phyloP scores from a whole-genome alignment of 371 early-diverging fungal genomes.

The Chytridium lagenaria region DNA sequence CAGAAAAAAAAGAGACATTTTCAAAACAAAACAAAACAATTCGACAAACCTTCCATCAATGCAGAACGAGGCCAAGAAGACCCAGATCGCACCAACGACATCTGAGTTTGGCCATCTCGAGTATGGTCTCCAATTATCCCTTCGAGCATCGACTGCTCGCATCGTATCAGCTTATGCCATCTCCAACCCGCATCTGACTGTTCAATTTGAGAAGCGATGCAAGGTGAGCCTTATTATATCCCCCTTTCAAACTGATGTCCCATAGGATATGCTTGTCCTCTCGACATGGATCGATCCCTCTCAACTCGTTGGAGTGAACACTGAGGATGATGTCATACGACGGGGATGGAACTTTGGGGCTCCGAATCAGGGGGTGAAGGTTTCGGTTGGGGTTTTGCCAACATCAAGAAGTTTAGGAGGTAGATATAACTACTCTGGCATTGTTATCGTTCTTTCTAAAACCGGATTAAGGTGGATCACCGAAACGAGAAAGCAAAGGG shows the following conservation, averaged over 20 bases:
- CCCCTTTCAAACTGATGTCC: not conserved
- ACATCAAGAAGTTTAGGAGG: not conserved
- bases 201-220: conserved; percentile 58
- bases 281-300: conserved; percentile 55
- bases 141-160: conserved; percentile 56
- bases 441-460: not conserved
- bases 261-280: conserved; percentile 50
- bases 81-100: conserved; percentile 45
- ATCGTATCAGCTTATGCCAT: conserved; percentile 51
- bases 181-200: conserved; percentile 57
- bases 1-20: too few species aligned
- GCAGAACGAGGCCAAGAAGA: conserved; percentile 40
- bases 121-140: conserved; percentile 58
- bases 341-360: conserved; percentile 55
- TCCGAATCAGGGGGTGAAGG: conserved; percentile 44
- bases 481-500: too few species aligned
- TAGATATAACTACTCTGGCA: not conserved
- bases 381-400: conserved; percentile 46
- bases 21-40: not conserved
- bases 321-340: conserved; percentile 62
- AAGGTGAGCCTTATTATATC: conserved; percentile 31
- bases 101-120: conserved; percentile 57
- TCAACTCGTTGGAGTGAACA: conserved; percentile 49
- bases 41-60: too few species aligned
- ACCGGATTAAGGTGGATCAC: too few species aligned